A percentile compares a stretch with the other conserved stretches of the same genome.
phyloP scores from a whole-genome alignment of 1,139 yeast genomes.

The Yamadazyma mexicana region DNA sequence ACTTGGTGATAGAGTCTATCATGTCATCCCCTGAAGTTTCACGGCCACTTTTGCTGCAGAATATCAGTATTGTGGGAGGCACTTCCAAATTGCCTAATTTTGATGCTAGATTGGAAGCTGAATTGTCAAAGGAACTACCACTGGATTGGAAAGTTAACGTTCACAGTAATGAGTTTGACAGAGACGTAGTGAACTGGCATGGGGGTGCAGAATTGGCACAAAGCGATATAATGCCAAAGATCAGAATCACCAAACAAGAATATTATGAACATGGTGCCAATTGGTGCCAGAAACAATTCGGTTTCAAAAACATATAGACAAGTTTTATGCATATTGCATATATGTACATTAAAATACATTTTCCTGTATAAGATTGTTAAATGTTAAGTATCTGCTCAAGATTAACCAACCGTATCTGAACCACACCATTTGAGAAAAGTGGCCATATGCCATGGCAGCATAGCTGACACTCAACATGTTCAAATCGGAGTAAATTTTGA shows the following conservation, averaged over 20 bases:
- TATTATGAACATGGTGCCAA: constrained; percentile 85
- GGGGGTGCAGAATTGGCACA: constrained; percentile 52
- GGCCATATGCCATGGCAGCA: constrained; percentile 82
- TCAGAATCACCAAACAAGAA: constrained; percentile 71
- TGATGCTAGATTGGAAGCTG: constrained; percentile 55
- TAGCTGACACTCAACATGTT: constrained; percentile 59
- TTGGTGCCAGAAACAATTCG: constrained; percentile 76
- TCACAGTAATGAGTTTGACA: constrained; percentile 12
- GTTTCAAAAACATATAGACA: constrained; percentile 45
- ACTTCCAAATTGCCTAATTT: constrained; percentile 71
- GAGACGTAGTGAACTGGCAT: constrained; percentile 38
- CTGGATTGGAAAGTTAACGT: constrained; percentile 51
- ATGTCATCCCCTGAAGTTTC: constrained; percentile 71
- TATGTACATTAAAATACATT: constrained; percentile 4
- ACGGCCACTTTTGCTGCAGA: constrained; percentile 76
- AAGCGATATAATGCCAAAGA: constrained; percentile 51
- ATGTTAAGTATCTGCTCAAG: constrained; percentile 71
- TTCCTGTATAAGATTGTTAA: constrained; percentile 59
- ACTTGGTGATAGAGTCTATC: constrained; percentile 71
- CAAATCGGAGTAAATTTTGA: constrained; percentile 52
- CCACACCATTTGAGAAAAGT: constrained; percentile 93
- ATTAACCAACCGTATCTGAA: constrained; percentile 88
- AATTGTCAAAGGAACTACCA: constrained; percentile 66
- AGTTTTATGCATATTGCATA: not conserved
- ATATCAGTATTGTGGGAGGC: constrained; percentile 84